These are phyloP conservation scores for Candida morakotiae DNA, from an alignment of 805 yeast genomes.

Conservation along the genomic window DNA sequence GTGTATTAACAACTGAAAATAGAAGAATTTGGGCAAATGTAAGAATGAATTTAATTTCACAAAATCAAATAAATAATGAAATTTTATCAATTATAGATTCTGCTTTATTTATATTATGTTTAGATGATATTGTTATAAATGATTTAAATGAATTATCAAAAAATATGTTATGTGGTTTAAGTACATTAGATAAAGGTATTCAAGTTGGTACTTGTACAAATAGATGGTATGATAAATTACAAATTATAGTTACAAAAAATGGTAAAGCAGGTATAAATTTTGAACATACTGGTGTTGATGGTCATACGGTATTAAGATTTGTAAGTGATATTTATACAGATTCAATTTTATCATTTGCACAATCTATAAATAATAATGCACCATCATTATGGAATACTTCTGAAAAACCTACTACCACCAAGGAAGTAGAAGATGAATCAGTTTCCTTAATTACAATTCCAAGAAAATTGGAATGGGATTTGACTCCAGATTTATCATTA, in stretches of 20 bases:
- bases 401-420: slow-evolving; percentile 19
- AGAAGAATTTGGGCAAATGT: slow-evolving; percentile 83
- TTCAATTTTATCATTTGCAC: slow-evolving; percentile 82
- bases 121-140: slow-evolving; percentile 71
- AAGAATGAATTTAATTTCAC: slow-evolving; percentile 45
- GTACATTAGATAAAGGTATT: slow-evolving; percentile 73
- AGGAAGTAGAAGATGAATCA: slow-evolving; percentile 34
- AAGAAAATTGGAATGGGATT: slow-evolving; percentile 83
- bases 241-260: slow-evolving; percentile 79
- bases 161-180: slow-evolving; percentile 85
- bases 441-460: slow-evolving; percentile 58
- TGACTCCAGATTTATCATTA: slow-evolving; percentile 69
- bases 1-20: slow-evolving; percentile 86
- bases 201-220: slow-evolving; percentile 94
- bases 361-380: slow-evolving; percentile 68
- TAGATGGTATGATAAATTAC: slow-evolving; percentile 92
- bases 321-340: slow-evolving; percentile 91
- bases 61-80: slow-evolving; percentile 57
- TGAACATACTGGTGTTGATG: slow-evolving; percentile 94
- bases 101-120: slow-evolving; percentile 77
- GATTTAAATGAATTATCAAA: slow-evolving; percentile 65
- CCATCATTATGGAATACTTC: slow-evolving; percentile 59
- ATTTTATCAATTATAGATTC: slow-evolving; percentile 73
- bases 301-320: slow-evolving; percentile 85
- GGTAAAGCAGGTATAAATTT: slow-evolving; percentile 92